phyloP scores from a whole-genome alignment of 768 basidiomycete genomes.

The Psilocybe tampanensis region DNA sequence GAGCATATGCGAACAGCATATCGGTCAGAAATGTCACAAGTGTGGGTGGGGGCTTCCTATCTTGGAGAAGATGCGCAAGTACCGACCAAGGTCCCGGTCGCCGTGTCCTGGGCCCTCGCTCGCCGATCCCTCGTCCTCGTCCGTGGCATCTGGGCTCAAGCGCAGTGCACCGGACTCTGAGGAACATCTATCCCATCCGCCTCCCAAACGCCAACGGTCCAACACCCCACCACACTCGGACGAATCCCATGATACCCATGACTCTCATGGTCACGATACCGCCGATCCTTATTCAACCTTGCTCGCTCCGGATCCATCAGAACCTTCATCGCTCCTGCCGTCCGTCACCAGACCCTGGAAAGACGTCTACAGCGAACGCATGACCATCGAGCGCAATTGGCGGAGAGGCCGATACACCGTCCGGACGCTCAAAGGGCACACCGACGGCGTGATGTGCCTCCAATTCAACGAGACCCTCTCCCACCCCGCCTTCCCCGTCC shows the following conservation, averaged over 20 bases:
- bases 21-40: slow-evolving; percentile 93
- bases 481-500: slow-evolving; percentile 86
- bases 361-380: slow-evolving; percentile 96
- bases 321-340: slow-evolving; percentile 25
- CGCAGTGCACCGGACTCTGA: slow-evolving; percentile 32
- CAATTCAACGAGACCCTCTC: slow-evolving; percentile 88
- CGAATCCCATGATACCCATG: background rate
- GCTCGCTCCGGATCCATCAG: slow-evolving; percentile 31
- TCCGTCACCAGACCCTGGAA: slow-evolving; percentile 92
- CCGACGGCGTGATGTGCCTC: slow-evolving; percentile 96
- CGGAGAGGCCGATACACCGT: slow-evolving; percentile 87
- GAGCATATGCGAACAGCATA: slow-evolving; percentile 97
- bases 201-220: slow-evolving; percentile 56
- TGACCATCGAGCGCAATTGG: slow-evolving; percentile 97
- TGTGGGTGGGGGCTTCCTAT: slow-evolving; percentile 98
- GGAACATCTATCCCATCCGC: slow-evolving; percentile 29
- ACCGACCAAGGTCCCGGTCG: slow-evolving; percentile 40
- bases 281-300: slow-evolving; percentile 24
- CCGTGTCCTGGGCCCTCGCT: slow-evolving; percentile 34
- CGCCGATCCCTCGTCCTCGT: slow-evolving; percentile 21
- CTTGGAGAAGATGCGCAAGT: slow-evolving; percentile 69
- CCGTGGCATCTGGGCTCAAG: slow-evolving; percentile 24
- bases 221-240: slow-evolving; percentile 21
- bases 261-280: slow-evolving; percentile 10
- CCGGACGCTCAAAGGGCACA: slow-evolving; percentile 88